Base-by-base conservation (phyloP, 1,139 yeast species). In the Torulaspora globosa region DNA sequence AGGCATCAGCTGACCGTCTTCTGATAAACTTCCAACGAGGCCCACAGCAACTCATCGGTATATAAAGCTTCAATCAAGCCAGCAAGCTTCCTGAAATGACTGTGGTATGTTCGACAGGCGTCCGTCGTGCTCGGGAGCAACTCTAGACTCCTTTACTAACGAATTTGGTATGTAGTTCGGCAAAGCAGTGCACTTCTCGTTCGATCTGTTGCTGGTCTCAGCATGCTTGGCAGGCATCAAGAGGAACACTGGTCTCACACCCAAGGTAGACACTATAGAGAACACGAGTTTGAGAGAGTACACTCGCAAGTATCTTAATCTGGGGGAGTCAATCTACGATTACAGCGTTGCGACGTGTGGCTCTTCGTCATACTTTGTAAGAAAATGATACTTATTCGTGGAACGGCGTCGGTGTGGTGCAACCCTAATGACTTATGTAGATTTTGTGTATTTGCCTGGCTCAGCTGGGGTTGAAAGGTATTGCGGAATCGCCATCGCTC, bases 201-300 rank as follows among this genome's bases (percentile, higher is more conserved):
- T 83, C 35, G 97, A 92, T 63, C 73, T 89, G 38, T 80, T 83
- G 1, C 73, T 92, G 36, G 73, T 88, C 4, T 84, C 96, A 1
- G 84, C 96, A 0, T 78, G 89, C 44, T 72, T 92, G 46, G 96
- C 97, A 0, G 97, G 97, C 1, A 80, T 92, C 42, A 87, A 84
- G 68, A 79, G 96, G 64, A 82, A 82, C 57, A 84, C 97, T 3
- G 97, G 97, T 0, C 71, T 90, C 36, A 77, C 88, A 1, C 73
- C 75, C 29, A 73, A 74, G 52, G 46, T 70, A 9, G 69, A 69
- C 10, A 39, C 60, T 1, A 53, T 73, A 3, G 68, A 68, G 12
- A 70, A 73, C 46, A 65, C 78, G 41, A 84, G 82, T 32, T 70
- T 83, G 10, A 76, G 76, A 58, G 72, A 75, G 36, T 82, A 84